Evolutionary conservation across 2,329 filamentous ascomycete species (phyloP), one percentile per base, ranked within the genome.

Genomic region (Cordyceps fumosorosea): DNA sequence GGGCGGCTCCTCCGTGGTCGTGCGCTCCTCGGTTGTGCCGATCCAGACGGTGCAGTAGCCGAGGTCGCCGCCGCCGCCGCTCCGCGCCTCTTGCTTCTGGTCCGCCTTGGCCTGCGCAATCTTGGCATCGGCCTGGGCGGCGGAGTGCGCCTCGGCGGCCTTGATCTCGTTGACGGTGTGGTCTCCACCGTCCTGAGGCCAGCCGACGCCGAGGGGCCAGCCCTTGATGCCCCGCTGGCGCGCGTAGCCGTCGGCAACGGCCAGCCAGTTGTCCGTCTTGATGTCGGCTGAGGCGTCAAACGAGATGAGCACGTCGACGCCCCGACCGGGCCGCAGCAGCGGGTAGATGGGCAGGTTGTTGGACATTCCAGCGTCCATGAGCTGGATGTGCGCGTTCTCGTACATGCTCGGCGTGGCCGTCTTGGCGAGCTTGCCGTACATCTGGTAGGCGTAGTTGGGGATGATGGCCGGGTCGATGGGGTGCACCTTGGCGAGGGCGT

Each of bases 361-460:
- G 66, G 90, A 96, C 95, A 99, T 99, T 56, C 95, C 95, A 1
- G 95, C 93, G 73, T 99, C 95, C 93, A 97, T 98, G 18, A 93
- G 81, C 66, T 90, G 88, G 20, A 93, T 81, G 72, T 96, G 89
- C 51, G 87, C 81, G 16, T 81, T 82, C 20, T 84, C 79, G 68
- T 90, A 87, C 45, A 96, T 84, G 63, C 85, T 91, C 37, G 88
- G 84, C 0, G 95, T 92, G n/a, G 89, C 89, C 0, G 90, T 90
- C 0, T 84, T 75, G 0, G 91, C 89, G 7, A 99, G 80, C 64
- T 84, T 81, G 14, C 84, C 87, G 67, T 89, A 82, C 87, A 99
- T 89, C 10, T 89, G 90, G 64, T 91, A 86, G 0, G 88, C 88
- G 70, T 89, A 98, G 72, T 99, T 99, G 2, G 95, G 93, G 62